Conservation (phyloP, 495 filamentous ascomycete species). For the Geoglossum glabrum region DNA sequence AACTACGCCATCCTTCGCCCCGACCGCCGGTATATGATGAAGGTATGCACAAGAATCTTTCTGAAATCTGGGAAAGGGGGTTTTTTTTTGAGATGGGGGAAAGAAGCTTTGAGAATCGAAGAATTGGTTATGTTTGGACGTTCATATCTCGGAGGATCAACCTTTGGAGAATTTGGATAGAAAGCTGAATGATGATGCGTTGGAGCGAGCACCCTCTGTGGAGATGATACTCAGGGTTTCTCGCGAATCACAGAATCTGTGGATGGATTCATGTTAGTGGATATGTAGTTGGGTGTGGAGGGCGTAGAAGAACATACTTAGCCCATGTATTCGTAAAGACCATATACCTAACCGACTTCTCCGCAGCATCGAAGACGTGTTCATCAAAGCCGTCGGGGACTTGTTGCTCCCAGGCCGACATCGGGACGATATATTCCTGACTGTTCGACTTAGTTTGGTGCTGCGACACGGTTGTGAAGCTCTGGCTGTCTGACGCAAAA, state of each 20-base stretch:
- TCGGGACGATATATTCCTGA: conserved; percentile 9
- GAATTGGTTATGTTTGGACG: neutral
- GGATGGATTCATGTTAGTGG: neutral
- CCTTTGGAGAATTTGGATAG: neutral
- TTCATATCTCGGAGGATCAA: neutral
- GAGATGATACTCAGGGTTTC: neutral
- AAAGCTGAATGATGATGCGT: neutral
- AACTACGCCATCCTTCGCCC: neutral
- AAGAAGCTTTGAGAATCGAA: neutral
- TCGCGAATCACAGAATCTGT: neutral
- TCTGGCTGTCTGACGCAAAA: neutral
- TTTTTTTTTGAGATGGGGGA: neutral
- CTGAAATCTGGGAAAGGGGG: too few relatives aligned
- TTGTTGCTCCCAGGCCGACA: conserved; percentile 9
- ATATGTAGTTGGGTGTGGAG: neutral
- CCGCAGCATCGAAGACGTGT: conserved; percentile 35
- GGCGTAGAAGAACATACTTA: conserved; percentile 20
- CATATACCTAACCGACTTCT: conserved; percentile 43
- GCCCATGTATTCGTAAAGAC: conserved; percentile 54
- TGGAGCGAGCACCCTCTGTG: neutral
- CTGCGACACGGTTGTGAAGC: neutral
- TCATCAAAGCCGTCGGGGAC: conserved; percentile 31
- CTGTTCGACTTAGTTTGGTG: conserved; percentile 2
- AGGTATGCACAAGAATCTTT: neutral
- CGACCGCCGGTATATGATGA: neutral